phyloP scores from a whole-genome alignment of 2,329 filamentous ascomycete genomes.

The Claviceps spartinae region DNA sequence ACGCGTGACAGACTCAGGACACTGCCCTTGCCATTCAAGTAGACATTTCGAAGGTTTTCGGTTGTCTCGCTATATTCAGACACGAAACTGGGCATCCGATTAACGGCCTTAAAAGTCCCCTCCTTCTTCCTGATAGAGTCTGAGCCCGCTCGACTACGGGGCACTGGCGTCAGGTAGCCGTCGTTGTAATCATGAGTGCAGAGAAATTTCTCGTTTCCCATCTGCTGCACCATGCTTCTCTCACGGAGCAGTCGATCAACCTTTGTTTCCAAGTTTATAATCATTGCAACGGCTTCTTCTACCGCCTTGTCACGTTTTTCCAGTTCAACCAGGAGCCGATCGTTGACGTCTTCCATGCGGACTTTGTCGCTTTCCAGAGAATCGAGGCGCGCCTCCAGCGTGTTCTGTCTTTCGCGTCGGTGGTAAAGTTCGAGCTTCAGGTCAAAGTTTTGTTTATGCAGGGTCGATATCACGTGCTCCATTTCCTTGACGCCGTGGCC shows the following conservation, averaged over 20 bases:
- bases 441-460: slow-evolving; percentile 67
- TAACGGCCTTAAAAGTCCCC: slow-evolving; percentile 26
- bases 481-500: slow-evolving; percentile 53
- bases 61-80: slow-evolving; percentile 46
- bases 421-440: slow-evolving; percentile 62
- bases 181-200: slow-evolving; percentile 19
- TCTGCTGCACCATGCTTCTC: slow-evolving; percentile 36
- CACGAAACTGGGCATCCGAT: slow-evolving; percentile 51
- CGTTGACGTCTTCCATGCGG: slow-evolving; percentile 44
- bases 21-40: slow-evolving; percentile 37
- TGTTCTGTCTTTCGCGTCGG: slow-evolving; percentile 48
- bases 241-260: slow-evolving; percentile 41
- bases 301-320: slow-evolving; percentile 58
- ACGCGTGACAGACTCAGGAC: slow-evolving; percentile 35
- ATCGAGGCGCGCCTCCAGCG: slow-evolving; percentile 44
- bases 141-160: slow-evolving; percentile 8
- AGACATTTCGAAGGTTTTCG: slow-evolving; percentile 47
- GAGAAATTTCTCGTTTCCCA: slow-evolving; percentile 30
- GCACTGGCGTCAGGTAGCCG: slow-evolving; percentile 12
- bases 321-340: slow-evolving; percentile 43
- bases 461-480: slow-evolving; percentile 52
- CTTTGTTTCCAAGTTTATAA: slow-evolving; percentile 49
- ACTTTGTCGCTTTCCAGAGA: slow-evolving; percentile 38
- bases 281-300: slow-evolving; percentile 57
- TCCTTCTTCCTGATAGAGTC: slow-evolving; percentile 10